Base-by-base conservation (phyloP, 495 filamentous ascomycete species). In the Aspergillus homomorphus region DNA sequence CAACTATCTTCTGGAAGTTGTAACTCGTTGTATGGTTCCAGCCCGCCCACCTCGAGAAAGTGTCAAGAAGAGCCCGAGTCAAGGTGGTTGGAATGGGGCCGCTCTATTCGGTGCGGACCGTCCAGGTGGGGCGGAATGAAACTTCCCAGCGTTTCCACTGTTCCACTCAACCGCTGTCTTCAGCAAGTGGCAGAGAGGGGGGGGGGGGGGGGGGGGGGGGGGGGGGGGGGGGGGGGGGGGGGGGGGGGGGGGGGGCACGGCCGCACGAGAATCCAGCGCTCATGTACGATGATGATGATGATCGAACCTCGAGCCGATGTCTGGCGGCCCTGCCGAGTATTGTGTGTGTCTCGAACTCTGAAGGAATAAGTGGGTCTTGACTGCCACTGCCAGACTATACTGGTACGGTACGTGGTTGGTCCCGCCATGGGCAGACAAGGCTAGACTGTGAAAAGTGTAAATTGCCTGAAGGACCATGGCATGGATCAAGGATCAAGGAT, bases 71-170 rank as follows among this genome's bases (percentile, higher is more conserved):
- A 28, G 26, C 9, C 26, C 4, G 26, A 38, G 28, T 45, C 24
- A 44, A 45, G 23, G 41, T 50, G 54, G 44, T 33, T 58, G 56
- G 51, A 55, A 51, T 45, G 60, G 61, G 30, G 42, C 61, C 53
- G 49, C 56, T 56, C 48, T 43, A 61, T 61, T 56, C 61, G 61
- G 61, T 59, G 61, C 61, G 61, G 61, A 59, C 61, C 61, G 61
- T 43, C 48, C 22, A 49, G 20, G 57, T 45, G 53, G 56, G 51
- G 56, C 50, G 23, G 46, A 16, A 1, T 50, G n/a, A 48, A 59
- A 56, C 30, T 30, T 52, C 42, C 30, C 22, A 22, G 33, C 12
- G 33, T 38, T 38, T 14, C 33, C 33, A 38, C 33, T 38, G 33
- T 38, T 38, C 33, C 33, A 38, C 33, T 38, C 12, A 38, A 38